Conservation (phyloP, 1,284 basidiomycete genomes). For the Ceratobasidium sp. region DNA sequence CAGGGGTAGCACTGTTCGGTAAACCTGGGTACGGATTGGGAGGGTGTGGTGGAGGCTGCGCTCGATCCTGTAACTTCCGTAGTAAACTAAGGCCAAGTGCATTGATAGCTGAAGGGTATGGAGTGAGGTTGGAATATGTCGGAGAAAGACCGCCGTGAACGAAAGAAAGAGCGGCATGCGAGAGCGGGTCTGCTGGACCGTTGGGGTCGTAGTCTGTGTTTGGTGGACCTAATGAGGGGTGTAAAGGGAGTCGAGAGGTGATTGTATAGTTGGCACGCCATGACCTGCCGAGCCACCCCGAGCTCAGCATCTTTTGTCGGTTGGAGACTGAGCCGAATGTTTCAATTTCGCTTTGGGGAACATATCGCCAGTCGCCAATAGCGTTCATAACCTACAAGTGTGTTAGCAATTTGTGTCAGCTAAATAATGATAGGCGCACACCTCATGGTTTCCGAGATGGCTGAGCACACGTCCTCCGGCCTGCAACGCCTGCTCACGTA, state of each 20-base stretch:
- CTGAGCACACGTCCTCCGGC: conserved; percentile 76
- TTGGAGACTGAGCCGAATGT: conserved; percentile 75
- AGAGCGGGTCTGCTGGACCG: conserved; percentile 55
- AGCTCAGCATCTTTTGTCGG: conserved; percentile 73
- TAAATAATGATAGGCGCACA: conserved; percentile 45
- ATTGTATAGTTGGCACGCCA: conserved; percentile 90
- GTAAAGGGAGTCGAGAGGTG: conserved; percentile 79
- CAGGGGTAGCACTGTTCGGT: conserved; percentile 66
- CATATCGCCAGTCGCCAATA: conserved; percentile 80
- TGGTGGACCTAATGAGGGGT: conserved; percentile 69
- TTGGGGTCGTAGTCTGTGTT: conserved; percentile 71
- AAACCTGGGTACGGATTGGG: conserved; percentile 79
- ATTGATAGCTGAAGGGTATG: conserved; percentile 85
- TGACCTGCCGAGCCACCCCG: conserved; percentile 78
- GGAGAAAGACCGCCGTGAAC: conserved; percentile 87
- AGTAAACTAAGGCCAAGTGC: conserved; percentile 70
- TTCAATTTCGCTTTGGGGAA: conserved; percentile 76
- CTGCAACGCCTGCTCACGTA: conserved; percentile 74
- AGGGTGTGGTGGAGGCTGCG: conserved; percentile 77
- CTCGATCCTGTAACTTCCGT: conserved; percentile 64
- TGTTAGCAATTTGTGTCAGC: conserved; percentile 43
- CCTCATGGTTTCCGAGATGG: conserved; percentile 88
- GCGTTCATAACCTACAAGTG: conserved; percentile 69
- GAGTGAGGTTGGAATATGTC: conserved; percentile 69
- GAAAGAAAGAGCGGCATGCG: conserved; percentile 81